Percentiles rank a stretch among this genome's conserved stretches.
These are phyloP conservation scores for Camellia japonica DNA, from an alignment of 148 eudicot species.

Conservation along the genomic window DNA sequence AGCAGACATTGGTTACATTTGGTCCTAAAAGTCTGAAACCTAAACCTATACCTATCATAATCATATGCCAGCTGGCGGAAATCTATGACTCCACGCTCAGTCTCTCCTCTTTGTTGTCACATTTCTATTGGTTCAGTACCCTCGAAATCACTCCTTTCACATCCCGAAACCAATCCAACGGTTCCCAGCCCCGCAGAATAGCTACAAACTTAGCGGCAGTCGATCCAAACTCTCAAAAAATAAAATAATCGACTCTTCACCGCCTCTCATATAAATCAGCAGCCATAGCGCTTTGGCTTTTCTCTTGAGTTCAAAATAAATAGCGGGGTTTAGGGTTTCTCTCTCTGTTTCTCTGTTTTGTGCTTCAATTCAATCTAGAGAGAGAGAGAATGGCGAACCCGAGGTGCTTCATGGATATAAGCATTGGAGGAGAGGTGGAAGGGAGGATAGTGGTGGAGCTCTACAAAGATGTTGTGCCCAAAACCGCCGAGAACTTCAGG, in stretches of 20 bases:
- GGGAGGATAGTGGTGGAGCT: conserved; percentile 77
- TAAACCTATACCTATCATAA: too few species aligned
- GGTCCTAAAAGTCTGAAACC: too few species aligned
- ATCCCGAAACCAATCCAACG: too few species aligned
- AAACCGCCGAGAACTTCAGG: conserved; percentile 81
- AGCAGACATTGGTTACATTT: too few species aligned
- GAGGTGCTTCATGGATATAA: conserved; percentile 63
- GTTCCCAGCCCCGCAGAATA: too few species aligned
- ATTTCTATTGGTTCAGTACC: too few species aligned
- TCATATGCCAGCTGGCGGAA: too few species aligned
- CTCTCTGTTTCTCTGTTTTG: not conserved
- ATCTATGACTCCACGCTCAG: too few species aligned
- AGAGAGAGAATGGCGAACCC: conserved; percentile 34
- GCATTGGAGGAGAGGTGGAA: conserved; percentile 71
- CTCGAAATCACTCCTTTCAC: too few species aligned
- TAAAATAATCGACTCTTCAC: not conserved
- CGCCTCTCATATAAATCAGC: not conserved
- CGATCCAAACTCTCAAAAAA: too few species aligned
- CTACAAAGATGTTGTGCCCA: conserved; percentile 66
- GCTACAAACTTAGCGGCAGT: too few species aligned
- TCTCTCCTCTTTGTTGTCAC: too few species aligned
- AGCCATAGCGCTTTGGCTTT: not conserved
- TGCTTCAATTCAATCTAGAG: not conserved
- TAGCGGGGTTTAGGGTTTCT: conserved; percentile 18
- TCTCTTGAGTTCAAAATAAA: conserved; percentile 7